Conservation (phyloP, 306 rosid species). For the Dicorynia guianensis region DNA sequence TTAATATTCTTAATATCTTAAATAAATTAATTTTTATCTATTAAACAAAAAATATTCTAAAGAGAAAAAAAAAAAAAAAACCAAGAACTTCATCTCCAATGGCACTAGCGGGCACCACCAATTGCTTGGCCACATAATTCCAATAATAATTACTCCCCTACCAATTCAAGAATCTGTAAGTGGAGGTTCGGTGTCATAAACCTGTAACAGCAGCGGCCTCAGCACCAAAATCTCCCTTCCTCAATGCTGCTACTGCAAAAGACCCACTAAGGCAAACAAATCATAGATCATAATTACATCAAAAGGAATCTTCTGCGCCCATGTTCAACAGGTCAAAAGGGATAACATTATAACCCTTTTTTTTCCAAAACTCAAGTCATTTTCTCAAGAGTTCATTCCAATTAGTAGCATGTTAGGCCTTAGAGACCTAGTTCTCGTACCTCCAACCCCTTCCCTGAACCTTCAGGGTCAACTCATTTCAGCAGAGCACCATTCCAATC, state of each 20-base stretch:
- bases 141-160: slow-evolving; percentile 28
- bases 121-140: slow-evolving; percentile 19
- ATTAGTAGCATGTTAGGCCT: slow-evolving; percentile 81
- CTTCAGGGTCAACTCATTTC: slow-evolving; percentile 64
- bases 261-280: neutral
- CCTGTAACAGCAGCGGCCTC: slow-evolving; percentile 33
- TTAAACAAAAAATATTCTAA: too few species aligned
- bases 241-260: neutral
- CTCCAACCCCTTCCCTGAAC: slow-evolving; percentile 61
- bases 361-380: neutral
- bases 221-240: slow-evolving; percentile 19
- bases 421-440: slow-evolving; percentile 74
- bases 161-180: slow-evolving; percentile 40
- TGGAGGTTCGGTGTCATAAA: slow-evolving; percentile 42
- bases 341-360: neutral
- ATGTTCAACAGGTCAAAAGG: neutral
- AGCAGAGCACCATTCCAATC: slow-evolving; percentile 55
- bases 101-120: slow-evolving; percentile 25
- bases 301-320: slow-evolving; percentile 37
- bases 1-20: too few species aligned
- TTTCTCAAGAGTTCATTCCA: neutral
- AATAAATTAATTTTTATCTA: too few species aligned
- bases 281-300: slow-evolving; percentile 26
- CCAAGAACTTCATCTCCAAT: slow-evolving; percentile 7
- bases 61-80: slow-evolving; percentile 5